Conservation (phyloP, 306 rosid species). For the Biancaea sappan region DNA sequence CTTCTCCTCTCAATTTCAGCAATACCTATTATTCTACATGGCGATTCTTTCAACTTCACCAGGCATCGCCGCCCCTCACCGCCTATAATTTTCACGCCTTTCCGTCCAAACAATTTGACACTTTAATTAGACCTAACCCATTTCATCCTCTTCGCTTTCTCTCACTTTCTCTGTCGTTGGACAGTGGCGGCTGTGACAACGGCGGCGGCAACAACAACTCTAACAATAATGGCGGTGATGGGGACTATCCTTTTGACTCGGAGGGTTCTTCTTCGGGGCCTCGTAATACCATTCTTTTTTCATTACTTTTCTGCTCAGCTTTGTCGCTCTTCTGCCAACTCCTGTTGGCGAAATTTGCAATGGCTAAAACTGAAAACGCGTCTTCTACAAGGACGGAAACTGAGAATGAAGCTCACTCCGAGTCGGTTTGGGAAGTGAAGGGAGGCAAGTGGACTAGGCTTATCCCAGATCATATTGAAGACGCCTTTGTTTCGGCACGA, state of each 20-base stretch:
- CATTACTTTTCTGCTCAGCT: conserved; percentile 43
- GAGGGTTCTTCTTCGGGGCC: conserved; percentile 46
- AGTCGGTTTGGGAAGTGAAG: conserved; percentile 65
- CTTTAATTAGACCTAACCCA: conserved; percentile 5
- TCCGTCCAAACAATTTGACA: conserved; percentile 14
- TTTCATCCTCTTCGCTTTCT: conserved; percentile 33
- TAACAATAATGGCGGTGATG: conserved; percentile 38
- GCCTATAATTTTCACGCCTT: background rate
- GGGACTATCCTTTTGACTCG: conserved; percentile 50
- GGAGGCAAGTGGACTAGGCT: conserved; percentile 76
- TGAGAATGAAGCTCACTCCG: conserved; percentile 18
- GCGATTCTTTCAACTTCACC: background rate
- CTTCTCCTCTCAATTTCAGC: background rate
- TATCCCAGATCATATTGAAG: conserved; percentile 50
- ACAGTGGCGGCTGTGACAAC: conserved; percentile 18
- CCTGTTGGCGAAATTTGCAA: conserved; percentile 57
- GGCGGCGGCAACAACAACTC: conserved; percentile 26
- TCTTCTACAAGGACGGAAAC: conserved; percentile 19
- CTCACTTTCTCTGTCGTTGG: conserved; percentile 19
- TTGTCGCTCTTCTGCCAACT: conserved; percentile 57
- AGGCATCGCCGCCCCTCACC: background rate
- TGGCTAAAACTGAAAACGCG: conserved; percentile 49
- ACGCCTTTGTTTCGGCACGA: conserved; percentile 47
- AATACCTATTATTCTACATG: background rate
- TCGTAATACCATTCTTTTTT: conserved; percentile 39